A percentile compares a stretch with the other conserved stretches of the same genome.
Evolutionary conservation across 352 stramenopile genomes (phyloP).

Genomic region (Globisporangium paroecandrum): DNA sequence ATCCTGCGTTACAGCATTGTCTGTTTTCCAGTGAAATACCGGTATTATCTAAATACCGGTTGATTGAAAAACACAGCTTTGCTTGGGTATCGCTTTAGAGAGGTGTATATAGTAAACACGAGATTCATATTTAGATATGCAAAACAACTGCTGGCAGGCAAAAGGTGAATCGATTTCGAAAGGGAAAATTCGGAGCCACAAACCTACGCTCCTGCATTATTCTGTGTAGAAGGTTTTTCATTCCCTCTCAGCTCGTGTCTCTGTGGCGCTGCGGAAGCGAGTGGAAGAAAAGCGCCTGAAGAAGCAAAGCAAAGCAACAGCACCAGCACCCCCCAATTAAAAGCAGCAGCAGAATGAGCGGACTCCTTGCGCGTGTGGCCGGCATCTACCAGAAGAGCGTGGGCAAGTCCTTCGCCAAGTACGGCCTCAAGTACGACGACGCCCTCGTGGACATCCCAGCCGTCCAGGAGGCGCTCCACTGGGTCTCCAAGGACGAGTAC

Average conservation of each 20-base stretch:
- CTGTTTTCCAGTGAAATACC: neutral
- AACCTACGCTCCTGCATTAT: neutral
- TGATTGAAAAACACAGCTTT: too few species aligned
- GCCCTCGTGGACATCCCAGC: slow-evolving; percentile 76
- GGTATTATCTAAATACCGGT: neutral
- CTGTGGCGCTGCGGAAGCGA: slow-evolving; percentile 5
- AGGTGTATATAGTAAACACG: neutral
- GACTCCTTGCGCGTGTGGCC: slow-evolving; percentile 55
- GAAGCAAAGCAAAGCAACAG: slow-evolving; percentile 10
- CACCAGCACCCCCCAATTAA: neutral
- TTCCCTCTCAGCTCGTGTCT: neutral
- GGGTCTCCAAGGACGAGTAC: slow-evolving; percentile 77
- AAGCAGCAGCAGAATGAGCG: slow-evolving; percentile 26
- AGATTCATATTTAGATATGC: neutral
- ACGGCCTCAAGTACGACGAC: slow-evolving; percentile 88
- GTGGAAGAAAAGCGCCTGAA: slow-evolving; percentile 18
- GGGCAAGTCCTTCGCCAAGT: slow-evolving; percentile 71
- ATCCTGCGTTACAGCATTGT: neutral
- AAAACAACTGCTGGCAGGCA: too few species aligned
- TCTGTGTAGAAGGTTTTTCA: neutral
- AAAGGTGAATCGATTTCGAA: neutral
- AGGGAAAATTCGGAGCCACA: too few species aligned
- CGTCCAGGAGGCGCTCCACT: slow-evolving; percentile 78
- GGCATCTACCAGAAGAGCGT: slow-evolving; percentile 83
- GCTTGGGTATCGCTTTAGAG: neutral